phyloP scores from a whole-genome alignment of 1,284 basidiomycete genomes.

The Ganoderma boninense region DNA sequence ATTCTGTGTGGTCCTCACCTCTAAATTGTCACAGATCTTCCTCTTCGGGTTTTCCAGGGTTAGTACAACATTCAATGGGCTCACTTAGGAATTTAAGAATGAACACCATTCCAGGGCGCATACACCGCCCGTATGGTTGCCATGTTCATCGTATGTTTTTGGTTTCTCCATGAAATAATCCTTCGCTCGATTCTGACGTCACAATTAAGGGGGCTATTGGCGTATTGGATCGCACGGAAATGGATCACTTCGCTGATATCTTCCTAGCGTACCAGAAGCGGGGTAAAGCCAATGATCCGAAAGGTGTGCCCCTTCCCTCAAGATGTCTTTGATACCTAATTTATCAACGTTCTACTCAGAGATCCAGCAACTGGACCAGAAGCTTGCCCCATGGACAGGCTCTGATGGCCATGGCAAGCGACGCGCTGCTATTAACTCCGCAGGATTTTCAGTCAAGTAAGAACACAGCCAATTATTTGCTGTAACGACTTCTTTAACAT shows the following conservation, averaged over 20 bases:
- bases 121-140: slow-evolving; percentile 79
- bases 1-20: background rate
- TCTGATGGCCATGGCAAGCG: slow-evolving; percentile 57
- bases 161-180: background rate
- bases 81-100: slow-evolving; percentile 1
- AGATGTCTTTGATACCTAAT: background rate
- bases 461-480: background rate
- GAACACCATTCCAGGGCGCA: slow-evolving; percentile 57
- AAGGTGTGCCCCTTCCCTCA: slow-evolving; percentile 46
- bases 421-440: slow-evolving; percentile 54
- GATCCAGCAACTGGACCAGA: slow-evolving; percentile 47
- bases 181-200: background rate
- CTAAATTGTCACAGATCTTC: slow-evolving; percentile 57
- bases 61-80: slow-evolving; percentile 18
- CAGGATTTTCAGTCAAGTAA: slow-evolving; percentile 69
- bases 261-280: slow-evolving; percentile 68
- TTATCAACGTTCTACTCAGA: slow-evolving; percentile 45
- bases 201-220: slow-evolving; percentile 53
- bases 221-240: slow-evolving; percentile 67
- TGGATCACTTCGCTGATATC: slow-evolving; percentile 73
- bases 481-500: background rate
- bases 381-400: slow-evolving; percentile 61
- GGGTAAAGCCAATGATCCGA: slow-evolving; percentile 56
- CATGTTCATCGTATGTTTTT: slow-evolving; percentile 63
- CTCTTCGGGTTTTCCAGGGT: slow-evolving; percentile 80